Base-by-base conservation (phyloP, 345 rosid species). In the Triadica sebifera region DNA sequence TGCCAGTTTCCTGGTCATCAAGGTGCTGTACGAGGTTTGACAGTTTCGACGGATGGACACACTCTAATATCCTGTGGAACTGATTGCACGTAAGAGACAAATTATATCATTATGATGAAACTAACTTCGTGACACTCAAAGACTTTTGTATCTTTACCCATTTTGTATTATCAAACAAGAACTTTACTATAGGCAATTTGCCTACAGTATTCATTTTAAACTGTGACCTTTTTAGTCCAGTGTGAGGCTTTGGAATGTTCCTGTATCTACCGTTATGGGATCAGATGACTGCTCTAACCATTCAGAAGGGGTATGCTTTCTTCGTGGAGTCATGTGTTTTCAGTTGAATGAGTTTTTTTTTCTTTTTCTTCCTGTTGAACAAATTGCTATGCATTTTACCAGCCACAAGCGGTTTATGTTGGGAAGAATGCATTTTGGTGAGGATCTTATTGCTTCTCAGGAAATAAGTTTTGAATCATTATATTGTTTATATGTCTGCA, bases 171-270 rank as follows among this genome's bases (percentile, higher is more conserved):
- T 65, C 41, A 49, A 39, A 12, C 56, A 67, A 37, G 9, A 76
- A 67, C 9, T 41, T 51, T 17, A 73, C 29, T 3, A 49, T 65
- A 43, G 7, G 45, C 4, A 15, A 51, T 57, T 43, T 29, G 10
- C 53, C 57, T 4, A 45, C 65, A 38, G 37, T 25, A 19, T 56
- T 68, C 4, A 13, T 39, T 60, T 68, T 3, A 53, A 58, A 53
- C 37, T 25, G 63, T 52, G 43, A 57, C 53, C 53, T 39, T 38
- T 60, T 73, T 77, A 76, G 8, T 76, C 73, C 75, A 96, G 99
- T 80, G 98, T 93, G 74, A 89, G 94, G 86, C 88, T 96, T 76
- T 96, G 99, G 99, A 86, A 81, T 81, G 98, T 96, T 75, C 94
- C 98, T 74, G 88, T 77, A 74, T 90, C 90, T 83, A 67, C 84